Percentiles rank a stretch among this genome's conserved stretches.
Evolutionary conservation across 495 filamentous ascomycete genomes (phyloP).

Genomic region (Chaetomidium leptoderma): DNA sequence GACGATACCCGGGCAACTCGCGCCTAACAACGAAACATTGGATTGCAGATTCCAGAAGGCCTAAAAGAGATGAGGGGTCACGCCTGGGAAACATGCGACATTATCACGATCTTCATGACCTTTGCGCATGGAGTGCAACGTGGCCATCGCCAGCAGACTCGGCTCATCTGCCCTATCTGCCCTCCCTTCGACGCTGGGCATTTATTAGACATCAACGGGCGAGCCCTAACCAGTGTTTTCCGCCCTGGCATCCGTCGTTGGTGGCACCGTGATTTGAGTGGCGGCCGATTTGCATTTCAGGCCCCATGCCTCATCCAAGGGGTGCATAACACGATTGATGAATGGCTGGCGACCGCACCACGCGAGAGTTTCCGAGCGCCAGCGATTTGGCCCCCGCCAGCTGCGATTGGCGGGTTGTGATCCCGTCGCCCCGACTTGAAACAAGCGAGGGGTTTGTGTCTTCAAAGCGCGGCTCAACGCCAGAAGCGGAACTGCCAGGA

Average conservation of each 20-base stretch:
- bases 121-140: background rate
- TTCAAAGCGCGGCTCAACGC: slow-evolving; percentile 9
- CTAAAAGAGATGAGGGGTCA: slow-evolving; percentile 10
- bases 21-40: background rate
- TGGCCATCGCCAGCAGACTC: slow-evolving; percentile 12
- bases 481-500: background rate
- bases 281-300: slow-evolving; percentile 25
- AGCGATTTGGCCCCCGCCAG: slow-evolving; percentile 21
- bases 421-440: slow-evolving; percentile 36
- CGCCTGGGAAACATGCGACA: slow-evolving; percentile 11
- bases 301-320: slow-evolving; percentile 7
- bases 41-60: slow-evolving; percentile 15
- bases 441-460: slow-evolving; percentile 38
- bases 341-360: slow-evolving; percentile 23
- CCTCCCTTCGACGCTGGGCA: slow-evolving; percentile 11
- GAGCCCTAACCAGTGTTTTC: slow-evolving; percentile 22
- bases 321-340: slow-evolving; percentile 32
- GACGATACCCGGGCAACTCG: background rate
- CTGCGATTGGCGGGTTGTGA: slow-evolving; percentile 31
- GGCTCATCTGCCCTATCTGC: background rate
- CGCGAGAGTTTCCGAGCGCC: slow-evolving; percentile 19
- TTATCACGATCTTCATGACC: slow-evolving; percentile 16
- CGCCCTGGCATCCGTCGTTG: slow-evolving; percentile 18
- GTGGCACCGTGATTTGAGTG: slow-evolving; percentile 26
- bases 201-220: slow-evolving; percentile 19